These are phyloP conservation scores for Uronychia setigera DNA, from an alignment of 73 alveolate genomes.

Conservation along the genomic window DNA sequence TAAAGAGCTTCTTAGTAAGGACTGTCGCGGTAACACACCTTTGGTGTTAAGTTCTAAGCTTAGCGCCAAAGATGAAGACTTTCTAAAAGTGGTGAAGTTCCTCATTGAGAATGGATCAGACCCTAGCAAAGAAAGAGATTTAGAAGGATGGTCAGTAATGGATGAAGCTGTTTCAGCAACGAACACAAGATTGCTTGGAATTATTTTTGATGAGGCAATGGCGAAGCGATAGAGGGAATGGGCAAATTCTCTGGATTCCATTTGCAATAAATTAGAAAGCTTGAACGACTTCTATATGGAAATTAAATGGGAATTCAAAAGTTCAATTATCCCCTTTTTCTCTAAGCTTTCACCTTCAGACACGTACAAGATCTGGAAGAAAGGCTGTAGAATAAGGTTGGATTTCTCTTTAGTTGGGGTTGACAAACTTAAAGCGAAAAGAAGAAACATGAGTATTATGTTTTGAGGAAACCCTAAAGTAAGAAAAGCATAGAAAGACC, in stretches of 20 bases:
- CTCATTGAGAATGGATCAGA: conserved; percentile 72
- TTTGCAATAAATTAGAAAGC: conserved; percentile 39
- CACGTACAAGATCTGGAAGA: conserved; percentile 82
- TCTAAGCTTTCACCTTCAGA: conserved; percentile 85
- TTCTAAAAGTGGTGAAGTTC: conserved; percentile 45
- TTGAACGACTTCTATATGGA: conserved; percentile 87
- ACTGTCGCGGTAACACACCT: conserved; percentile 82
- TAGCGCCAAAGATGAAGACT: conserved; percentile 53
- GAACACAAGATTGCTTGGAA: conserved; percentile 69
- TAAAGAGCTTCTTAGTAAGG: conserved; percentile 48
- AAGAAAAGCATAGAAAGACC: conserved; percentile 46
- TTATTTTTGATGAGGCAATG: conserved; percentile 73
- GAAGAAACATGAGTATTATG: conserved; percentile 78
- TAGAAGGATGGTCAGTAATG: conserved; percentile 81
- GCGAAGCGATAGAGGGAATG: conserved; percentile 58
- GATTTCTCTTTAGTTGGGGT: conserved; percentile 86
- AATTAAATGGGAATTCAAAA: conserved; percentile 87
- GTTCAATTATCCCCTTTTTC: conserved; percentile 79
- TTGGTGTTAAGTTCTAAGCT: conserved; percentile 78
- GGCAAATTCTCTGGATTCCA: conserved; percentile 41
- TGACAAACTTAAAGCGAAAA: conserved; percentile 66
- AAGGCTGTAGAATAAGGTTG: conserved; percentile 72
- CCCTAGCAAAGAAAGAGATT: conserved; percentile 69
- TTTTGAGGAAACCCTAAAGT: conserved; percentile 61
- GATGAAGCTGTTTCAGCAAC: conserved; percentile 81